Base-by-base conservation (phyloP, 1,139 yeast species). In the Entelexis paramagnoliae region DNA sequence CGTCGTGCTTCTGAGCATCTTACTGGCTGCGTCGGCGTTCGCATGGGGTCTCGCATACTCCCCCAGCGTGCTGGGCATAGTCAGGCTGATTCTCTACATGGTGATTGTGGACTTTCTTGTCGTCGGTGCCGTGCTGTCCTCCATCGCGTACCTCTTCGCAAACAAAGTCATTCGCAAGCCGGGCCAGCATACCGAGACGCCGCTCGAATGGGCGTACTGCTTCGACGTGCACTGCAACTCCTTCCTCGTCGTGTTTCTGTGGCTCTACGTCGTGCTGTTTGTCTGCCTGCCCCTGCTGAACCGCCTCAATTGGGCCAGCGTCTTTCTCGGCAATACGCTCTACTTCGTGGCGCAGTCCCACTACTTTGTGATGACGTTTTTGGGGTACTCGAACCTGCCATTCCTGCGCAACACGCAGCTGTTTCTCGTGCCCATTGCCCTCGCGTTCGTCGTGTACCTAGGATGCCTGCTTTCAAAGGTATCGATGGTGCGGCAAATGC, bases 181-280 rank as follows among this genome's bases (percentile, higher is more conserved):
- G 2, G 58, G 63, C 20, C 64, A 63, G 19, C 48, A 36, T 58
- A 59, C 50, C 48, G 58, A 29, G 16, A 53, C 34, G 29, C 55
- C 52, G 47, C 73, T 88, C 47, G 96, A 87, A 63, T 88, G 96
- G 96, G 89, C 91, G 0, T 88, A 86, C 64, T 87, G 96, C 68
- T 88, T 88, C 66, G 96, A 88, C 64, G 81, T 88, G 26, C 96
- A 88, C 66, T 87, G 96, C 68, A 88, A 88, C 66, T 78, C 95
- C 34, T 88, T 86, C 62, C 70, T 88, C 59, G 72, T 84, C 28
- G 81, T 88, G 51, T 87, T 95, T 94, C 74, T 86, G 54, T 69
- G 78, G 51, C 72, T 88, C 41, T 88, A 88, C 64, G 76, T 86
- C 59, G 61, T 85, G 30, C 96, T 87, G 65, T 86, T 86, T 61